A percentile compares a stretch with the other conserved stretches of the same genome.
Evolutionary conservation across 2,329 filamentous ascomycete species (phyloP).

Genomic region (Cercospora zeae-maydis): DNA sequence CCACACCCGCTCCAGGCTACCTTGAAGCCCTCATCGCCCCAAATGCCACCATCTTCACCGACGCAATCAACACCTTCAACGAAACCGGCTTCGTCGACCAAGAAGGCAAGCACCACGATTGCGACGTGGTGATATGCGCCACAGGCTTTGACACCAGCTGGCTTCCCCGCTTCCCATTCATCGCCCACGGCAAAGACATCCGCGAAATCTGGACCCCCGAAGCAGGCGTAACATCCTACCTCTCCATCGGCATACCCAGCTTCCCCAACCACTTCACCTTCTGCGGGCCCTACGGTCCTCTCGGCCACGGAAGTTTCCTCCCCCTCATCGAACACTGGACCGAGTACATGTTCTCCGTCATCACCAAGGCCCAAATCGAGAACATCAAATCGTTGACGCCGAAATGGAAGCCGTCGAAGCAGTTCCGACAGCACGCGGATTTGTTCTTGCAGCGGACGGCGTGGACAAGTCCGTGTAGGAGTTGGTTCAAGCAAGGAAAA

Average conservation of each 20-base stretch:
- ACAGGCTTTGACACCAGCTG: conserved; percentile 40
- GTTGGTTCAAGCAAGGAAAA: conserved; percentile 40
- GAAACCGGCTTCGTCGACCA: conserved; percentile 35
- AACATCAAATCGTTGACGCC: conserved; percentile 43
- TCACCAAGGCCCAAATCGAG: conserved; percentile 42
- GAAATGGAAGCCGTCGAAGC: conserved; percentile 31
- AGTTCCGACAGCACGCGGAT: conserved; percentile 43
- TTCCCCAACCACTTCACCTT: conserved; percentile 47
- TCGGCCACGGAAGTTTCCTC: conserved; percentile 42
- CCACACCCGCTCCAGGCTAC: conserved; percentile 44
- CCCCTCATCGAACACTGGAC: conserved; percentile 43
- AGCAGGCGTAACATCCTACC: conserved; percentile 41
- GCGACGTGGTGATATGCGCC: conserved; percentile 40
- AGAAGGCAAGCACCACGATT: conserved; percentile 31
- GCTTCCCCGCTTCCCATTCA: conserved; percentile 36
- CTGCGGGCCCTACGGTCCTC: conserved; percentile 43
- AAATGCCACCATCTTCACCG: conserved; percentile 37
- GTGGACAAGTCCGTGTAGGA: conserved; percentile 36
- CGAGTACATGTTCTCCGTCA: conserved; percentile 40
- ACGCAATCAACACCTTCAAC: conserved; percentile 33
- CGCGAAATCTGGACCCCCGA: conserved; percentile 38
- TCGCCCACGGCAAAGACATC: conserved; percentile 32
- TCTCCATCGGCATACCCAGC: conserved; percentile 40
- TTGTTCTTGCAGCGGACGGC: conserved; percentile 41
- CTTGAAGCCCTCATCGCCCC: conserved; percentile 39